Evolutionary conservation across 768 basidiomycete genomes (phyloP).

Genomic region (Mycena floridula): DNA sequence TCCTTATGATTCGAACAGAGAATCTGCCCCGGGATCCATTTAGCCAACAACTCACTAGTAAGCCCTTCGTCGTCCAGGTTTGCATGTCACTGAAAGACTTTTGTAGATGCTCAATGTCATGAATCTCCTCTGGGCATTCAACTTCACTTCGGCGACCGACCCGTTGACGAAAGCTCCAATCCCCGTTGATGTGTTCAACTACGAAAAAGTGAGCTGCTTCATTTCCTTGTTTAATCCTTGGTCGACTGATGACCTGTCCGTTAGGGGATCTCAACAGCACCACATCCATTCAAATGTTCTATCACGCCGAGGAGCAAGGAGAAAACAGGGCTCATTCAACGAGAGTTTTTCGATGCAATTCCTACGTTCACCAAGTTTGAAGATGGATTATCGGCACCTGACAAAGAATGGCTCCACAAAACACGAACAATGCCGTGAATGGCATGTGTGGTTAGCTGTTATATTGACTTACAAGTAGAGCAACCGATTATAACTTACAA

Average conservation of each 20-base stretch:
- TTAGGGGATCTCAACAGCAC: slow-evolving; percentile 10
- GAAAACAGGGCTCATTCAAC: slow-evolving; percentile 12
- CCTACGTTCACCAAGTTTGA: slow-evolving; percentile 10
- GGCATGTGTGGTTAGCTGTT: no score
- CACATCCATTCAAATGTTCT: slow-evolving; percentile 13
- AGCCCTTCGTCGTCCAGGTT: not conserved
- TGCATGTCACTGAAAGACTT: not conserved
- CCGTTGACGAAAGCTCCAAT: slow-evolving; percentile 5
- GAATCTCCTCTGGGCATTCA: slow-evolving; percentile 25
- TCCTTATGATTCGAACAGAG: slow-evolving; percentile 7
- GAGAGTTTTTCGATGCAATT: slow-evolving; percentile 8
- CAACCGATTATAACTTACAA: no score
- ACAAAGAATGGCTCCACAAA: no score
- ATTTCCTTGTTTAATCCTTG: not conserved
- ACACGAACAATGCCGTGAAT: no score
- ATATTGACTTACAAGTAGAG: no score
- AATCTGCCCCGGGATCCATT: slow-evolving; percentile 14
- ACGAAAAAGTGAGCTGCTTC: slow-evolving; percentile 9
- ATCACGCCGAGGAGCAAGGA: slow-evolving; percentile 13
- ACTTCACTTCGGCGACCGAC: slow-evolving; percentile 11
- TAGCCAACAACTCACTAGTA: slow-evolving; percentile 13
- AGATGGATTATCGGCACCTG: not conserved
- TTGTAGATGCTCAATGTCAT: slow-evolving; percentile 17
- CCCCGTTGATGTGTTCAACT: slow-evolving; percentile 7
- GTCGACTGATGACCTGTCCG: not conserved